Conservation (phyloP, 169 alveolate species). For the Plasmodium chabaudi region DNA sequence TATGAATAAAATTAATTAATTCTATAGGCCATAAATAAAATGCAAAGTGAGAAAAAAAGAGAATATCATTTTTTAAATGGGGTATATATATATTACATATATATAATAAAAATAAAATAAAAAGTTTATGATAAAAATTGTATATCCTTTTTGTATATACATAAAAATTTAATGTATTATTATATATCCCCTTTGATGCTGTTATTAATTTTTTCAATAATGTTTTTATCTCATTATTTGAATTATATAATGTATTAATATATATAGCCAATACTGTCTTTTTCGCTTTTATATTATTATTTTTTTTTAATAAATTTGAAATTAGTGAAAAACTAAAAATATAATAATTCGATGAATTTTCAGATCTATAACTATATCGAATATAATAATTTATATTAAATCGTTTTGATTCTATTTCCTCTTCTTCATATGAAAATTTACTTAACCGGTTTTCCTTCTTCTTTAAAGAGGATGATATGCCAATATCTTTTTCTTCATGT, state of each 20-base stretch:
- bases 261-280: constrained; percentile 58
- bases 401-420: constrained; percentile 11
- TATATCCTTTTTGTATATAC: constrained; percentile 64
- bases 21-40: constrained; percentile 73
- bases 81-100: constrained; percentile 65
- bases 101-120: constrained; percentile 65
- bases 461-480: neutral
- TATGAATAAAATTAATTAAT: constrained; percentile 69
- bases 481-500: neutral
- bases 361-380: constrained; percentile 11
- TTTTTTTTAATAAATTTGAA: constrained; percentile 68
- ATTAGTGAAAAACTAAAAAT: constrained; percentile 65
- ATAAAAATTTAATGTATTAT: constrained; percentile 37
- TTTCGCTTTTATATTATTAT: constrained; percentile 62
- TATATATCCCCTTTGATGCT: constrained; percentile 72
- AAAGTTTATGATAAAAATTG: constrained; percentile 59
- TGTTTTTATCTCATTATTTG: constrained; percentile 53
- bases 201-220: constrained; percentile 71
- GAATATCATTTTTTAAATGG: constrained; percentile 65
- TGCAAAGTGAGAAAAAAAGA: constrained; percentile 55
- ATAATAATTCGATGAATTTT: constrained; percentile 17
- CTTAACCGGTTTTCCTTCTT: neutral
- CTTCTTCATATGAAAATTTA: neutral
- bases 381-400: constrained; percentile 72
- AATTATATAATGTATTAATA: constrained; percentile 56